Base-by-base conservation (phyloP, 23 red algal species). In the Chondrus crispus region DNA sequence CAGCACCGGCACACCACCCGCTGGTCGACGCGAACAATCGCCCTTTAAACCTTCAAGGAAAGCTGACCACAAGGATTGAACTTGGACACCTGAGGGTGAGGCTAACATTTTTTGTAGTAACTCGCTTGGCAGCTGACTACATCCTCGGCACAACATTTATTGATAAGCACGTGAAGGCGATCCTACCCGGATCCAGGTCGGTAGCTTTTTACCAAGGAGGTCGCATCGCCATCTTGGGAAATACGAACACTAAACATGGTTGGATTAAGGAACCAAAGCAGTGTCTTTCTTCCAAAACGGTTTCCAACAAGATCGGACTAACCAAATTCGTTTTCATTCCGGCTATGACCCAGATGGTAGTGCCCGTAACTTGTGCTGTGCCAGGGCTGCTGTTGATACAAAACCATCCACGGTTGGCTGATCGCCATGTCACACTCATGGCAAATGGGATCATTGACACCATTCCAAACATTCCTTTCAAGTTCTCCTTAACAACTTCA, bases 361-460 rank as follows among this genome's bases (percentile, higher is more conserved):
- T n/a, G 19, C 13, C 18, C 64, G 64, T 35, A 22, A 14, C 16
- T 14, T 48, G 0, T 46, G 9, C 49, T 55, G 10, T 7, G 54
- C 12, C 44, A 2, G 66, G 84, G 2, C 43, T 87, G 19, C 48
- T 63, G 10, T 72, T 87, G 36, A 38, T 73, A 7, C 84, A 60
- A 47, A 87, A 70, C 62, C 84, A 87, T 41, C 64, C 45, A 41
- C 71, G 74, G 74, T 53, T 45, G 62, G 62, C 74, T 44, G 26
- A 24, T 10, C 26, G 66, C 52, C 36, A 87, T 57, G 63, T 74
- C 14, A 53, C 64, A 11, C 84, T 87, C 18, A 74, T 87, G 84
- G 66, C 62, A 33, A 87, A 74, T 37, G 84, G 26, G 62, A 70
- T 87, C 64, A 87, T 87, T 62, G 42, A 85, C 41, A 85, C 71